Percentiles rank a stretch among this genome's conserved stretches.
Conservation (phyloP, 139 green algal species). For the Trebouxia sp. region DNA sequence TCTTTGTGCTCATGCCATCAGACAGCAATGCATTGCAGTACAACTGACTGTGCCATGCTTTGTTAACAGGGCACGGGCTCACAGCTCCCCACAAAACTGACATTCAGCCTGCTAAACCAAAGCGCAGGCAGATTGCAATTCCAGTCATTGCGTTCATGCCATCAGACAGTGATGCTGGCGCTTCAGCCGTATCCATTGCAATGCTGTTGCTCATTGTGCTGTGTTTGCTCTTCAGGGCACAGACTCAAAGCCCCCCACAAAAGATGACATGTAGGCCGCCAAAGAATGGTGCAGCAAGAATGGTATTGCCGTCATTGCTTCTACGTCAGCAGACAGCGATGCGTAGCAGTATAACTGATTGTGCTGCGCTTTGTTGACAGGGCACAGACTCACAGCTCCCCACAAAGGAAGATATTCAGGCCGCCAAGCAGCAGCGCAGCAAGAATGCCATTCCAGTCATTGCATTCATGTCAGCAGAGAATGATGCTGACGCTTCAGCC, state of each 20-base stretch:
- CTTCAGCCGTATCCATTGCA: conserved; percentile 24
- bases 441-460: conserved; percentile 69
- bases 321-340: too few relatives aligned
- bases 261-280: too few relatives aligned
- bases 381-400: background rate
- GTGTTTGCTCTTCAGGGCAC: too few relatives aligned
- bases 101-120: background rate
- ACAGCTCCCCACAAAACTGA: background rate
- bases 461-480: conserved; percentile 23
- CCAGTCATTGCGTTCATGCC: conserved; percentile 47
- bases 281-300: too few relatives aligned
- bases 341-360: background rate
- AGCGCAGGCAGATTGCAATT: conserved; percentile 61
- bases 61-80: background rate
- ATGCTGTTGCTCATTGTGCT: too few relatives aligned
- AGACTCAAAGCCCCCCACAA: too few relatives aligned
- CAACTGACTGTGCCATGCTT: background rate
- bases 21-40: too few relatives aligned
- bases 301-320: too few relatives aligned
- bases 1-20: too few relatives aligned
- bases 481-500: background rate
- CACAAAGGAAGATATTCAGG: background rate
- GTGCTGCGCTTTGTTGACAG: background rate
- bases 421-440: conserved; percentile 29
- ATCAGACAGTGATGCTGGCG: background rate